Conservation (phyloP, 257 asterid species). For the Jasminum sambac region DNA sequence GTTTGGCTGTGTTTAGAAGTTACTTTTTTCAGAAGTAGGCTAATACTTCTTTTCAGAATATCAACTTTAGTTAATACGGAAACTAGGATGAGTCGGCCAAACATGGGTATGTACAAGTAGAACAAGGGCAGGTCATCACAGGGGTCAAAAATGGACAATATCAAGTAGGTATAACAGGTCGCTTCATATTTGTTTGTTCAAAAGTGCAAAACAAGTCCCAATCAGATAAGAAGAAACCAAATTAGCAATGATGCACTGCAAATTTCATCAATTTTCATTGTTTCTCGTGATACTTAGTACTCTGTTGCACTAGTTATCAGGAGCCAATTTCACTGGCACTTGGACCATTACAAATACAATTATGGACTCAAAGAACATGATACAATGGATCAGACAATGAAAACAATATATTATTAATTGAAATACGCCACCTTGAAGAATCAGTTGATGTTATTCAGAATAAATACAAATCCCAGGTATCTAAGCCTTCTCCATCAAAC, state of each 20-base stretch:
- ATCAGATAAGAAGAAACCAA: neutral
- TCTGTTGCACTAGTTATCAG: neutral
- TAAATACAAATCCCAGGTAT: conserved; percentile 19
- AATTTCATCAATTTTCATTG: neutral
- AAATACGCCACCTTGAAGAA: conserved; percentile 18
- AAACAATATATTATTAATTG: conserved; percentile 13
- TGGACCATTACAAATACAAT: neutral
- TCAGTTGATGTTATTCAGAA: conserved; percentile 5
- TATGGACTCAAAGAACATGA: neutral
- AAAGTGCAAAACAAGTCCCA: neutral
- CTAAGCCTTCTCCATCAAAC: conserved; percentile 5
- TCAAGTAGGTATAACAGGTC: neutral
- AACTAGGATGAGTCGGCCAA: neutral
- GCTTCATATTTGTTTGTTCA: neutral
- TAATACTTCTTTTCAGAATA: too few species aligned
- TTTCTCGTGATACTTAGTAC: neutral
- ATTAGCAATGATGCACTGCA: neutral
- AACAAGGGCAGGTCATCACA: neutral
- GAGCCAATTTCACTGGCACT: neutral
- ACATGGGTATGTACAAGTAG: neutral
- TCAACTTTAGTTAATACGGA: too few species aligned
- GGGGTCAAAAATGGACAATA: neutral
- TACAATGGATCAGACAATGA: neutral
- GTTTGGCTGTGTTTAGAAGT: too few species aligned
- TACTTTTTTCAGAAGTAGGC: too few species aligned